Conservation (phyloP, 2,329 filamentous ascomycete genomes). For the Fusarium haematococcum region DNA sequence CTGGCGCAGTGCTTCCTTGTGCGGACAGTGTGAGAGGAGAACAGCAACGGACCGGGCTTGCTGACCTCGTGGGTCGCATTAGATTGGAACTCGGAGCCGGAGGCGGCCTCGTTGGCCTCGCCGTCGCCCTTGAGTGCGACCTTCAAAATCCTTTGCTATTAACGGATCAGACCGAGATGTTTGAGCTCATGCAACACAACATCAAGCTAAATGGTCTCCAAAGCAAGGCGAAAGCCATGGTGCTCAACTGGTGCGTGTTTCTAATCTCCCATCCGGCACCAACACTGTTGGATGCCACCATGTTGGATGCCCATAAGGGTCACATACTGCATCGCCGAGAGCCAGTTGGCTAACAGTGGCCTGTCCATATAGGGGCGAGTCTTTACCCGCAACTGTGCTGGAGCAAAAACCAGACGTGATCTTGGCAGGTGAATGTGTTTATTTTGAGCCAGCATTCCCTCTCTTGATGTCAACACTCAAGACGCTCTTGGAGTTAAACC, state of each 20-base stretch:
- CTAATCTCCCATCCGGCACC: constrained; percentile 3
- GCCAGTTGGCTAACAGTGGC: constrained; percentile 34
- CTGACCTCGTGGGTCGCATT: constrained; percentile 39
- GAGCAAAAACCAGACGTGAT: constrained; percentile 79
- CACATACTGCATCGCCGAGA: background rate
- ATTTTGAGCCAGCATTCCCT: constrained; percentile 96
- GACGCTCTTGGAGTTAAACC: constrained; percentile 79
- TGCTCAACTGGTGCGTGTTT: constrained; percentile 82
- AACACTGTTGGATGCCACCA: constrained; percentile 38
- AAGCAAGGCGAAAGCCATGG: constrained; percentile 70
- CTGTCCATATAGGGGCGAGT: constrained; percentile 65
- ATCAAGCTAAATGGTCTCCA: constrained; percentile 82
- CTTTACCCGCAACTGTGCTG: constrained; percentile 64
- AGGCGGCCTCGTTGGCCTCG: constrained; percentile 84
- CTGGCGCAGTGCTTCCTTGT: background rate
- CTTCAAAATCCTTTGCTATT: constrained; percentile 73
- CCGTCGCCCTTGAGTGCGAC: constrained; percentile 67
- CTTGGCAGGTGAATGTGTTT: constrained; percentile 96
- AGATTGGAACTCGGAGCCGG: constrained; percentile 94
- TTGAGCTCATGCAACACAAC: constrained; percentile 86
- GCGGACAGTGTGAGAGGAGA: constrained; percentile 20
- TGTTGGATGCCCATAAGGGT: background rate
- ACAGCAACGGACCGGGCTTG: constrained; percentile 11
- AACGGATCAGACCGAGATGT: constrained; percentile 90
- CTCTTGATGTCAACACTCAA: constrained; percentile 83